Percentiles rank a stretch among this genome's conserved stretches.
These are phyloP conservation scores for Aspergillus fructus DNA, from an alignment of 2,329 filamentous ascomycete species.

Conservation along the genomic window DNA sequence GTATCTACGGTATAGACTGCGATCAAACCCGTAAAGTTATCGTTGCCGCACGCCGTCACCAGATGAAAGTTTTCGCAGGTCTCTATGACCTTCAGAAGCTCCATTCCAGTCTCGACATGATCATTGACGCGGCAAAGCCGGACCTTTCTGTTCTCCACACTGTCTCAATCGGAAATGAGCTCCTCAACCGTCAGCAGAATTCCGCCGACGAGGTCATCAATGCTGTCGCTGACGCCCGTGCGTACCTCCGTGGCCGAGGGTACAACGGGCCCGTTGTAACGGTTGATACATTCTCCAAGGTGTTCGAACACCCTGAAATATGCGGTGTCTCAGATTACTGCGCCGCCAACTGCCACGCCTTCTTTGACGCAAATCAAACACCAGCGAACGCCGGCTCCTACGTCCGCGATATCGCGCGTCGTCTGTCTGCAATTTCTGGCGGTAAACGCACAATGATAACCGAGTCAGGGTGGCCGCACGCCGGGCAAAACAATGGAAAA, in stretches of 20 bases:
- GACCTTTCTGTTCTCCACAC: conserved; percentile 71
- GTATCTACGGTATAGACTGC: conserved; percentile 80
- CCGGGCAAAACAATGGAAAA: conserved; percentile 62
- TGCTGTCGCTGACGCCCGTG: conserved; percentile 59
- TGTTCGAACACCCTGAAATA: conserved; percentile 65
- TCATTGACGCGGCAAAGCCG: conserved; percentile 59
- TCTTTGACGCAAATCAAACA: conserved; percentile 68
- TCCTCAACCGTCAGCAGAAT: conserved; percentile 64
- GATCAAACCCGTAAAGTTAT: conserved; percentile 66
- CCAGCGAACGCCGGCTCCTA: conserved; percentile 67
- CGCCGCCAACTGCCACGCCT: conserved; percentile 79
- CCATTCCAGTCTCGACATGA: conserved; percentile 56
- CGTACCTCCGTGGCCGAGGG: conserved; percentile 59
- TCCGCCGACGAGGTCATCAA: conserved; percentile 54
- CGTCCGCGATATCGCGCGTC: conserved; percentile 56
- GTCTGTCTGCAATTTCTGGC: conserved; percentile 48
- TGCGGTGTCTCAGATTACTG: conserved; percentile 75
- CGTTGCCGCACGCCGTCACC: conserved; percentile 61
- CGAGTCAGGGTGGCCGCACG: conserved; percentile 80
- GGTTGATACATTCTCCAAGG: conserved; percentile 74
- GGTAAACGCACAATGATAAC: conserved; percentile 69
- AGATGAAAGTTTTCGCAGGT: conserved; percentile 72
- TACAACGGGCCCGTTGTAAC: conserved; percentile 74
- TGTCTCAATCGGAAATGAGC: conserved; percentile 77
- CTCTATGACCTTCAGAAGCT: conserved; percentile 65